Base-by-base conservation (phyloP, 2,329 filamentous ascomycete genomes). In the Fusarium staphyleae region DNA sequence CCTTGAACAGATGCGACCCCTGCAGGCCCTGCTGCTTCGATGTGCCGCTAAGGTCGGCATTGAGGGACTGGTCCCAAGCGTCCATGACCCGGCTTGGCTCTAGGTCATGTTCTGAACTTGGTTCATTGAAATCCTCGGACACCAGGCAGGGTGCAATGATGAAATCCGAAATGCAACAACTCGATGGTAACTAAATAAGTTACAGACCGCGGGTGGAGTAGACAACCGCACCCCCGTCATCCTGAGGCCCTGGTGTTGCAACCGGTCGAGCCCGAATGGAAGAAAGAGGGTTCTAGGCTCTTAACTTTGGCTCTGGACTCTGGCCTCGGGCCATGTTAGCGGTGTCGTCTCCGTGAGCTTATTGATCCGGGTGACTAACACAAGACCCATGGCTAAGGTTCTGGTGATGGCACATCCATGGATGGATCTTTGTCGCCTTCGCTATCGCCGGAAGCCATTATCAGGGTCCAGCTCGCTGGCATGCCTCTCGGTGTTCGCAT, bases 391-490 rank as follows among this genome's bases (percentile, higher is more conserved):
- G 35, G 32, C 33, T 55, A 41, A 49, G 35, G 35, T 48, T 29
- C 19, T 6, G 18, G 36, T 34, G 13, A 19, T 22, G 13, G 15
- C 28, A 5, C 14, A 15, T 14, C 14, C 16, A 39, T 14, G 36
- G 37, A 42, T 24, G 32, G 36, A 26, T 22, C 24, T 22, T 30
- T 43, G 32, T 33, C 29, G 32, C 24, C 32, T 35, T 62, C 50
- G 50, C 46, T 47, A 22, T 48, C 45, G 40, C 43, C 54, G 46
- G 43, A 46, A 35, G 44, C 42, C 15, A 41, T 35, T 48, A 52
- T 52, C 58, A 62, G 58, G 58, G 59, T 62, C 59, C 58, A 56
- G 18, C 43, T 39, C 14, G 50, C 34, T 29, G 29, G 29, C n/a
- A 33, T 55, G 32, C 11, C n/a, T 34, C 3, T 16, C 32, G 28